Evolutionary conservation across 2,329 filamentous ascomycete genomes (phyloP).

Genomic region (Cadophora sp.): DNA sequence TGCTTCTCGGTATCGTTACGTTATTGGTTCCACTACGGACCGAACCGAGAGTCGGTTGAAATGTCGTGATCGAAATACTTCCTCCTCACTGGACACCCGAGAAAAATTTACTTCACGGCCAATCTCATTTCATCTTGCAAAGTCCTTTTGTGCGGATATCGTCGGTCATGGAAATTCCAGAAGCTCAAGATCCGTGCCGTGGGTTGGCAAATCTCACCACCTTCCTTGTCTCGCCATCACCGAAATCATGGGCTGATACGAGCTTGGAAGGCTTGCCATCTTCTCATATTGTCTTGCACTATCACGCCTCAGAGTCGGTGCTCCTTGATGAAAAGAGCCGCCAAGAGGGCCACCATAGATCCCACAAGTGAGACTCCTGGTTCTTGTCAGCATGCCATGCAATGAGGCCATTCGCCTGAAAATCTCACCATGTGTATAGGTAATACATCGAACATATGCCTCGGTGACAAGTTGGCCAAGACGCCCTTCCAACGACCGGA

Average conservation of each 20-base stretch:
- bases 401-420: neutral
- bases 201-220: neutral
- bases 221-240: neutral
- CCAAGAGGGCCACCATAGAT: slow-evolving; percentile 21
- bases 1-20: slow-evolving; percentile 6
- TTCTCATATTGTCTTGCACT: neutral
- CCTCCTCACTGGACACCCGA: neutral
- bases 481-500: slow-evolving; percentile 25
- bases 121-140: neutral
- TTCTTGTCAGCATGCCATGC: neutral
- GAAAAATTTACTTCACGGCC: neutral
- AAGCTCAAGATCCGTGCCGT: neutral
- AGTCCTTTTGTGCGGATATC: neutral
- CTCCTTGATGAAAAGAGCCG: slow-evolving; percentile 25
- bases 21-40: slow-evolving; percentile 7
- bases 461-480: slow-evolving; percentile 32
- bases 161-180: neutral
- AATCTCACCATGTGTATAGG: slow-evolving; percentile 42
- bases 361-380: slow-evolving; percentile 26
- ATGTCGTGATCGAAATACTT: slow-evolving; percentile 1
- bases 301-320: slow-evolving; percentile 14
- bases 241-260: neutral
- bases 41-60: neutral
- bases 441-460: slow-evolving; percentile 35
- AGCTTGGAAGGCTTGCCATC: neutral